Evolutionary conservation across 805 yeast species (phyloP), one percentile per base, ranked within the genome.

Genomic region (Cyberlindnera maritima): DNA sequence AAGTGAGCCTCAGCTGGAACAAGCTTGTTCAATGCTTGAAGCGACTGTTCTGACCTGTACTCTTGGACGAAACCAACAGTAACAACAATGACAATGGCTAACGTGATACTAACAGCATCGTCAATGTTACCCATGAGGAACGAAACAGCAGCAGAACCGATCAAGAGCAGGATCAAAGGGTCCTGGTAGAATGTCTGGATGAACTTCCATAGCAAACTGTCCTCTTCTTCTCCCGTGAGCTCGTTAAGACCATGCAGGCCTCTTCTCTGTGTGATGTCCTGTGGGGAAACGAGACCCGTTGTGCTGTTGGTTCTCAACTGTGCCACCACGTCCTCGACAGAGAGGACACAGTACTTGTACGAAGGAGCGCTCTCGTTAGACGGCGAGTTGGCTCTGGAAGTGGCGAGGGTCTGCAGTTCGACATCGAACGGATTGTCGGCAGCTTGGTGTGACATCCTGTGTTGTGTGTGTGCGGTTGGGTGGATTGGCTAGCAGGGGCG

Each of bases 1-100:
- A 94, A 76, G 63, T 92, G 94, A 32, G 97, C 96, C 62, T 86
- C 89, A n/a, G 96, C 97, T 2, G 99, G 99, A 8, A 94, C 97
- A 57, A 94, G 76, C 62, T 87, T 86, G 64, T 87, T 91, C 49
- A 94, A 76, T 0, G 98, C 98, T 64, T 91, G 96, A 48, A 94
- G 71, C 5, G 97, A 88, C 71, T 94, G 86, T 62, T 94, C 99
- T 2, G 96, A 88, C 60, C 97, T 77, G 62, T 91, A 91, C 66
- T 94, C 99, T 69, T 94, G 99, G 28, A 94, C 91, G 69, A 94
- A 94, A 0, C 99, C 99, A 32, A 94, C 99, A 1, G 94, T 80
- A 12, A 94, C 97, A 28, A 94, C 99, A 56, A 94, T 91, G 37
- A 88, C 58, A 41, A 94, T 88, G 3, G 99, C 99, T 53, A 91